These are phyloP conservation scores for Malassezia vespertilionis DNA, from an alignment of 1,284 basidiomycete genomes.

Conservation along the genomic window DNA sequence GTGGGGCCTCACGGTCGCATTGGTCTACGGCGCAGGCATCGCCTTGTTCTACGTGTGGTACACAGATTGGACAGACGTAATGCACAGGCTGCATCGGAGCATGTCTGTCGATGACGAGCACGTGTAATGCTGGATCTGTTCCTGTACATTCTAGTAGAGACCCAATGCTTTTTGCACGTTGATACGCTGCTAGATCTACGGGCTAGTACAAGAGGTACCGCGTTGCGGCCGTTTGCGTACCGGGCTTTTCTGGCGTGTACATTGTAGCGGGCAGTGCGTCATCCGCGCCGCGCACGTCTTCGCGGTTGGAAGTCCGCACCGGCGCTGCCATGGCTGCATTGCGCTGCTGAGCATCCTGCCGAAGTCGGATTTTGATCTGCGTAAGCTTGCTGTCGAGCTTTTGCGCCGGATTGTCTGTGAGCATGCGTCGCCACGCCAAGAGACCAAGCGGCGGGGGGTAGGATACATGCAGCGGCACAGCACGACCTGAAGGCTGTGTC, in stretches of 20 bases:
- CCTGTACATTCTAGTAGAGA: too few species aligned
- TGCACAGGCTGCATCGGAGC: conserved; percentile 9
- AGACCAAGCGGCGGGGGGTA: conserved; percentile 16
- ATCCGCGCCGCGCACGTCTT: background rate
- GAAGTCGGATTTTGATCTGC: conserved; percentile 7
- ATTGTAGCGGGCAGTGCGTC: conserved; percentile 7
- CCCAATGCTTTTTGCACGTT: too few species aligned
- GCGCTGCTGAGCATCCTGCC: conserved; percentile 4
- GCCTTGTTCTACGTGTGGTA: conserved; percentile 10
- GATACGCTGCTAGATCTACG: too few species aligned
- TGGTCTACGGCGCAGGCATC: conserved; percentile 47
- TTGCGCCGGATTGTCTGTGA: background rate
- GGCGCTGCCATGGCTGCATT: background rate
- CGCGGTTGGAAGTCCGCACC: too few species aligned
- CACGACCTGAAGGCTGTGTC: background rate
- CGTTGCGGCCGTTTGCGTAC: conserved; percentile 2
- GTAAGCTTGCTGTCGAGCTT: conserved; percentile 3
- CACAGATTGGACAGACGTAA: conserved; percentile 12
- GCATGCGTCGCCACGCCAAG: background rate
- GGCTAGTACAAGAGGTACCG: conserved; percentile 6
- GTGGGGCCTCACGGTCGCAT: conserved; percentile 50
- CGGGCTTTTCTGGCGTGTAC: conserved; percentile 1
- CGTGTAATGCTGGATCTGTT: background rate
- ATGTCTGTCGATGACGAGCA: conserved; percentile 1
- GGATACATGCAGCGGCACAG: conserved; percentile 6